These are phyloP conservation scores for Wallacemonas sp. DNA, from an alignment of 208 protist genomes.

Conservation along the genomic window DNA sequence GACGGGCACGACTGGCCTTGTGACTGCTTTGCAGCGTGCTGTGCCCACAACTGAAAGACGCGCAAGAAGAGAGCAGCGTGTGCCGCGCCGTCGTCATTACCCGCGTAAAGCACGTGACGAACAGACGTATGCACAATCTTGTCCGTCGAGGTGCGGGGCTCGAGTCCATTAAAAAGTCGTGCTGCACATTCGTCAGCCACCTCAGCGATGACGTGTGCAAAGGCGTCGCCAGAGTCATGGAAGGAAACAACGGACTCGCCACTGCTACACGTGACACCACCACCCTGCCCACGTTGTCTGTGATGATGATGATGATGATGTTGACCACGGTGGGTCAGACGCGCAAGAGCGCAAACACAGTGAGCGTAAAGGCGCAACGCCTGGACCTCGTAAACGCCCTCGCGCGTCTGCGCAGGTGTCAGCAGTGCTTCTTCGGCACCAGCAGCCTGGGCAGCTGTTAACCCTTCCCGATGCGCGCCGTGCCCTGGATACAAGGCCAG, in stretches of 20 bases:
- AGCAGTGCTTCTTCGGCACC: too few species aligned
- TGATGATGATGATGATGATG: neutral
- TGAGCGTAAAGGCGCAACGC: neutral
- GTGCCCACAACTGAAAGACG: neutral
- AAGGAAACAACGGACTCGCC: neutral
- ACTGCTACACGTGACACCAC: too few species aligned
- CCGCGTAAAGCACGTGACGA: neutral
- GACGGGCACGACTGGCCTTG: too few species aligned
- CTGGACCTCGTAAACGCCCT: conserved; percentile 4
- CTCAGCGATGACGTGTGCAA: neutral
- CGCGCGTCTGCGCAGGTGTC: neutral
- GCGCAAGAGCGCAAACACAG: neutral
- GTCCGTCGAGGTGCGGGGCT: neutral
- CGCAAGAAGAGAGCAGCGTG: neutral
- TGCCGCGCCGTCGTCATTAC: neutral
- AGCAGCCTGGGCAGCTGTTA: too few species aligned
- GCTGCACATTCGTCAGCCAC: neutral
- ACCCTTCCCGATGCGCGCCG: too few species aligned
- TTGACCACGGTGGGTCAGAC: neutral
- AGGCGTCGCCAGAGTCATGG: too few species aligned
- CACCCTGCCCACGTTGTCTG: too few species aligned
- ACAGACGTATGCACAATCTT: neutral
- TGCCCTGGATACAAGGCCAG: neutral
- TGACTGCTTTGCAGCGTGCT: neutral
- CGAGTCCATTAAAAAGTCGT: neutral